phyloP scores from a whole-genome alignment of 2,329 filamentous ascomycete genomes.

The Trichophyton rubrum region DNA sequence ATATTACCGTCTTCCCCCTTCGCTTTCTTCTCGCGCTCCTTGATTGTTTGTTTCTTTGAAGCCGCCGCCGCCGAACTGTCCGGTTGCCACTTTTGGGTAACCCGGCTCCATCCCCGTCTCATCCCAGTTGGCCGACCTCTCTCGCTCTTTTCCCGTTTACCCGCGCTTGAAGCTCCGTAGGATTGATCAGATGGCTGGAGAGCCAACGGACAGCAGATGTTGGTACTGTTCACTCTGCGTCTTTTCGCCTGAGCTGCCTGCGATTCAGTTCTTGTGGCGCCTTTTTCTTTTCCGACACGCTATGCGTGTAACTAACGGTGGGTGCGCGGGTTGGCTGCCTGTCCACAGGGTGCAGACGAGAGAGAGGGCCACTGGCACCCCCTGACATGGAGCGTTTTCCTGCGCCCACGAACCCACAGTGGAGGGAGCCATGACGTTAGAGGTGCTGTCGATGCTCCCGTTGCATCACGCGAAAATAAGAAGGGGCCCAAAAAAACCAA shows the following conservation, averaged over 20 bases:
- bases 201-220: background rate
- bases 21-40: no score
- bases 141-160: background rate
- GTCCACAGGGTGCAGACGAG: background rate
- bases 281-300: background rate
- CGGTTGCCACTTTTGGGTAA: background rate
- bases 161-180: background rate
- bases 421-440: background rate
- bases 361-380: background rate
- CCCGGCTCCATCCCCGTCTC: background rate
- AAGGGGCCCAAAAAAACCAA: no score
- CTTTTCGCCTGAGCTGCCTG: background rate
- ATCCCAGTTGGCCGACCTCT: background rate
- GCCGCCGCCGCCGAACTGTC: background rate
- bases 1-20: background rate
- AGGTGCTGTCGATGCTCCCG: background rate
- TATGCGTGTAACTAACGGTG: background rate
- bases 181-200: background rate
- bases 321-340: background rate
- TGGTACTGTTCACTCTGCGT: background rate
- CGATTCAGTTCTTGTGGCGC: background rate
- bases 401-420: background rate
- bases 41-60: background rate
- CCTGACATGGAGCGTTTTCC: background rate
- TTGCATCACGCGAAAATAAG: no score